Conservation (phyloP, 371 early-diverging fungal species). For the Mucor circinelloides region DNA sequence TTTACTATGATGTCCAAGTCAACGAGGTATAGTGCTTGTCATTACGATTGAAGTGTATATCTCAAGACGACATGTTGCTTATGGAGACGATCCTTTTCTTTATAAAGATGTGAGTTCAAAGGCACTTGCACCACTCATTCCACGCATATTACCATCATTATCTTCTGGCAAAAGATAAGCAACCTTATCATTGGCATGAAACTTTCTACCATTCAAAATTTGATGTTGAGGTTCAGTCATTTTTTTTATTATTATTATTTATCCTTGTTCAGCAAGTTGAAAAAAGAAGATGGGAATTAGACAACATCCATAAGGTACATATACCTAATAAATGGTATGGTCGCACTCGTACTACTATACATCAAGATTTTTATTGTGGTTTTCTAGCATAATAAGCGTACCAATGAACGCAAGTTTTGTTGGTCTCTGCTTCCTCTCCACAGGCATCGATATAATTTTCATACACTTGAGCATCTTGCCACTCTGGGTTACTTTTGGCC, state of each 20-base stretch:
- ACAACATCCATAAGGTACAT: not conserved
- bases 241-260: too few relatives aligned
- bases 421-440: conserved; percentile 2
- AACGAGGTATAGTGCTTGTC: not conserved
- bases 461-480: conserved; percentile 12
- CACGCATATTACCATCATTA: conserved; percentile 30
- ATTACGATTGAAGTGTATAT: conserved; percentile 26
- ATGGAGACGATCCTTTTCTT: conserved; percentile 22
- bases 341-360: not conserved
- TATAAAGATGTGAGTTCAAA: not conserved
- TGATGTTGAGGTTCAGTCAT: conserved; percentile 13
- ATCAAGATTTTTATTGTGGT: not conserved
- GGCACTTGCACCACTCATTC: not conserved
- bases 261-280: not conserved
- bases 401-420: conserved; percentile 11
- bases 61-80: conserved; percentile 26
- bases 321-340: not conserved
- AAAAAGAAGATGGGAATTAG: not conserved
- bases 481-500: conserved; percentile 3
- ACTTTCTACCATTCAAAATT: conserved; percentile 49
- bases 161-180: conserved; percentile 57
- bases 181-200: conserved; percentile 41
- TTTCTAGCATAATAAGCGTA: conserved; percentile 16
- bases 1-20: not conserved
- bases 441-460: not conserved